Conservation (phyloP, 305 asterid species). For the Solanum hybrid region DNA sequence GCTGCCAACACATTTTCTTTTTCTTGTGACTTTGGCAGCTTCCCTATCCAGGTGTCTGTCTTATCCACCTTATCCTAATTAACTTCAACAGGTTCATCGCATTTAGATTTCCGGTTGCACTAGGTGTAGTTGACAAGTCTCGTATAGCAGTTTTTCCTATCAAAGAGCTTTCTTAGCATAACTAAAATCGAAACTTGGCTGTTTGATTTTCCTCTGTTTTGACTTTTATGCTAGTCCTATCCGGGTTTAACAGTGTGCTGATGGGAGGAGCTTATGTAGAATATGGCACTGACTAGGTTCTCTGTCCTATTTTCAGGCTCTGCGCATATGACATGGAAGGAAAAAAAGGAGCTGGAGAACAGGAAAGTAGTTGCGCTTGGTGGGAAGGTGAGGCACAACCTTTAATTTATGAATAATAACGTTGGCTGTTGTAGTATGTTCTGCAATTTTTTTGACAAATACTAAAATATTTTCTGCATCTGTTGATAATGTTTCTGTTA, state of each 20-base stretch:
- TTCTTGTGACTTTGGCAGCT: not conserved
- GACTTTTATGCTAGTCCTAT: not conserved
- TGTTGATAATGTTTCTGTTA: not conserved
- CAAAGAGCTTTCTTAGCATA: not conserved
- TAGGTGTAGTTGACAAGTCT: not conserved
- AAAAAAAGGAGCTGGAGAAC: constrained; percentile 73
- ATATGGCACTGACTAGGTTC: not conserved
- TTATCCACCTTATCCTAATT: not conserved
- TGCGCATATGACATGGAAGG: constrained; percentile 76
- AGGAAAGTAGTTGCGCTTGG: constrained; percentile 75
- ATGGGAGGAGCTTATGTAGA: not conserved
- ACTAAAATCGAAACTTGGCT: not conserved
- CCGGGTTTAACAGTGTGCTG: not conserved
- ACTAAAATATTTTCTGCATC: not conserved
- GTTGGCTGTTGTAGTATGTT: not conserved
- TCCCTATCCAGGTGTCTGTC: not conserved
- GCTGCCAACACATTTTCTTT: not conserved
- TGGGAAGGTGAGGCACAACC: constrained; percentile 49
- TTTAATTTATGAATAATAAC: not conserved
- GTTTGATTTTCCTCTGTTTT: not conserved
- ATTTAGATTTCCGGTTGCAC: not conserved
- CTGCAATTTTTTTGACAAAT: not conserved
- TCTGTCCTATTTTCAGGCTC: constrained; percentile 24
- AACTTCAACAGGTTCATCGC: not conserved
- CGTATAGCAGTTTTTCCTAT: not conserved